Evolutionary conservation across 495 filamentous ascomycete genomes (phyloP).

Genomic region (Hypoxylon lenormandii): DNA sequence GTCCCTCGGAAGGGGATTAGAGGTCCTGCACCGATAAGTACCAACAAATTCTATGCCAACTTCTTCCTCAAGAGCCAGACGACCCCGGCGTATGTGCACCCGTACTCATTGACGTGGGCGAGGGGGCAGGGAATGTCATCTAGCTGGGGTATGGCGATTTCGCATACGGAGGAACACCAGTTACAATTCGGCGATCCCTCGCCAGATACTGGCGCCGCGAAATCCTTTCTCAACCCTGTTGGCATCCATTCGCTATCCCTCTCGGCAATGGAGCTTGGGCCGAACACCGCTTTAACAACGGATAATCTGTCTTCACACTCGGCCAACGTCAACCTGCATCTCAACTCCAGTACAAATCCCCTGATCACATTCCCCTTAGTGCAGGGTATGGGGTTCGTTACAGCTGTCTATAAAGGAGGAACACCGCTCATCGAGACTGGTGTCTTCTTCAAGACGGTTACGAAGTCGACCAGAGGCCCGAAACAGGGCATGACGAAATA

Average conservation of each 20-base stretch:
- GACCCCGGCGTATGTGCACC: conserved; percentile 80
- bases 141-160: conserved; percentile 82
- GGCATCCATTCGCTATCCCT: conserved; percentile 84
- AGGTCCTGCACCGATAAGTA: conserved; percentile 69
- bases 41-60: conserved; percentile 94
- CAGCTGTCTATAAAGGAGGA: conserved; percentile 76
- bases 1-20: conserved; percentile 55
- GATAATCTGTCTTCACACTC: conserved; percentile 76
- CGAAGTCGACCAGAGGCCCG: conserved; percentile 66
- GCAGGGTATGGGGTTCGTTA: conserved; percentile 91
- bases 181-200: conserved; percentile 68
- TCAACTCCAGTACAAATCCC: conserved; percentile 63
- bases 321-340: conserved; percentile 74
- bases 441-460: conserved; percentile 76
- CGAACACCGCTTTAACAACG: conserved; percentile 69
- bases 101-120: conserved; percentile 84
- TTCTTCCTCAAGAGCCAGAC: conserved; percentile 83
- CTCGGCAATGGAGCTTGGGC: conserved; percentile 77
- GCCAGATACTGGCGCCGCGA: conserved; percentile 65
- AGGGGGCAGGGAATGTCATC: conserved; percentile 72
- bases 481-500: conserved; percentile 81
- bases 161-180: conserved; percentile 75
- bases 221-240: conserved; percentile 84
- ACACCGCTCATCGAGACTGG: conserved; percentile 79
- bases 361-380: conserved; percentile 81